A percentile compares a stretch with the other conserved stretches of the same genome.
Evolutionary conservation across 2,329 filamentous ascomycete species (phyloP).

Genomic region (Fusarium sp.): DNA sequence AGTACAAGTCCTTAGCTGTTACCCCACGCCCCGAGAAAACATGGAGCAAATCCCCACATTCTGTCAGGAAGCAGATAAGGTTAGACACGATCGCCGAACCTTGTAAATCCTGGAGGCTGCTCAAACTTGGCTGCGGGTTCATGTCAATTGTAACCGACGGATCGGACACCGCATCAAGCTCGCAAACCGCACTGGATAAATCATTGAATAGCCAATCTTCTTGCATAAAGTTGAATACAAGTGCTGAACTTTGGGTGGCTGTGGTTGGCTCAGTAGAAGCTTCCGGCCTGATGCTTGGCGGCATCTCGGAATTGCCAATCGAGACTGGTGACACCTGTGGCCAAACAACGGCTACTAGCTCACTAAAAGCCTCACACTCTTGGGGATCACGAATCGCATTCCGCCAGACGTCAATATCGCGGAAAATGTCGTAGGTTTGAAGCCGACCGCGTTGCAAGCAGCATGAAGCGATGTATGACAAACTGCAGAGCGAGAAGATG

Average conservation of each 20-base stretch:
- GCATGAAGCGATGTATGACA: accelerated
- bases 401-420: accelerated
- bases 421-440: accelerated
- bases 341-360: neutral
- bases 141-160: accelerated
- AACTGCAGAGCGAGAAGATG: neutral
- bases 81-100: neutral
- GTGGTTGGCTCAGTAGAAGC: accelerated
- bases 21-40: neutral
- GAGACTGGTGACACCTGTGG: accelerated
- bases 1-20: neutral
- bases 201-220: accelerated
- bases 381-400: accelerated
- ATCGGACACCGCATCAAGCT: accelerated
- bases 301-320: accelerated
- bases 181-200: accelerated
- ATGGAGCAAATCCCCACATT: neutral
- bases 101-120: accelerated
- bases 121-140: accelerated
- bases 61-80: neutral
- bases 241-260: accelerated
- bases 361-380: accelerated
- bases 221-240: accelerated
- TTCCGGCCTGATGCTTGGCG: accelerated
- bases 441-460: no score